Conservation (phyloP, 805 yeast genomes). For the Candida orba region DNA sequence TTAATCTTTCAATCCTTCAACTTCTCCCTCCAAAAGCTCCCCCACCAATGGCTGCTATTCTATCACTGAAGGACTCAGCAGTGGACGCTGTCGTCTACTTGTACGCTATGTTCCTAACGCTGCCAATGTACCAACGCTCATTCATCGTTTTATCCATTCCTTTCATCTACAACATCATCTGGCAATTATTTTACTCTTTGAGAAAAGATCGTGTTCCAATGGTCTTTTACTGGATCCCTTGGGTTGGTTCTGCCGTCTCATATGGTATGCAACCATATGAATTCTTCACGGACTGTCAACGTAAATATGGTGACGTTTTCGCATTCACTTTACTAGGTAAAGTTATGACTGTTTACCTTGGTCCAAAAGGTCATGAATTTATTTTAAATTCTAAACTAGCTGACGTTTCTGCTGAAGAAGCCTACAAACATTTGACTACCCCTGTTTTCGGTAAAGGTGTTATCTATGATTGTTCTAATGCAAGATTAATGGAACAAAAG, state of each 20-base stretch:
- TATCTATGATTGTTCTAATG: slow-evolving; percentile 92
- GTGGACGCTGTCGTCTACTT: slow-evolving; percentile 10
- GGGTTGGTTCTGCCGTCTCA: slow-evolving; percentile 86
- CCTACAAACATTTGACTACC: slow-evolving; percentile 95
- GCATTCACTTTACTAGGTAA: slow-evolving; percentile 85
- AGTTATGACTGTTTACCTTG: slow-evolving; percentile 91
- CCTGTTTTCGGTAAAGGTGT: slow-evolving; percentile 98
- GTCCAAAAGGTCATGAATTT: slow-evolving; percentile 97
- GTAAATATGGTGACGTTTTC: slow-evolving; percentile 87
- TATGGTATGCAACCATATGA: slow-evolving; percentile 94
- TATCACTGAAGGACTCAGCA: slow-evolving; percentile 9
- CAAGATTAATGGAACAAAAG: slow-evolving; percentile 95
- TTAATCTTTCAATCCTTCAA: neutral
- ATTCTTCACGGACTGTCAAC: slow-evolving; percentile 72
- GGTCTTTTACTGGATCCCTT: slow-evolving; percentile 89
- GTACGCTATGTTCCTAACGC: slow-evolving; percentile 22
- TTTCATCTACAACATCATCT: slow-evolving; percentile 53
- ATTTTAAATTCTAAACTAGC: slow-evolving; percentile 83
- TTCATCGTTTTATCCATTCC: slow-evolving; percentile 37
- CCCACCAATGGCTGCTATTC: slow-evolving; percentile 16
- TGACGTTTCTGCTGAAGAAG: slow-evolving; percentile 94
- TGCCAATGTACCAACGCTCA: slow-evolving; percentile 31
- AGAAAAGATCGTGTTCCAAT: slow-evolving; percentile 82
- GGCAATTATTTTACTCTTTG: slow-evolving; percentile 65
- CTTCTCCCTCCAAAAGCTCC: neutral